phyloP scores from a whole-genome alignment of 1,139 yeast genomes.

The Protomyces pachydermus region DNA sequence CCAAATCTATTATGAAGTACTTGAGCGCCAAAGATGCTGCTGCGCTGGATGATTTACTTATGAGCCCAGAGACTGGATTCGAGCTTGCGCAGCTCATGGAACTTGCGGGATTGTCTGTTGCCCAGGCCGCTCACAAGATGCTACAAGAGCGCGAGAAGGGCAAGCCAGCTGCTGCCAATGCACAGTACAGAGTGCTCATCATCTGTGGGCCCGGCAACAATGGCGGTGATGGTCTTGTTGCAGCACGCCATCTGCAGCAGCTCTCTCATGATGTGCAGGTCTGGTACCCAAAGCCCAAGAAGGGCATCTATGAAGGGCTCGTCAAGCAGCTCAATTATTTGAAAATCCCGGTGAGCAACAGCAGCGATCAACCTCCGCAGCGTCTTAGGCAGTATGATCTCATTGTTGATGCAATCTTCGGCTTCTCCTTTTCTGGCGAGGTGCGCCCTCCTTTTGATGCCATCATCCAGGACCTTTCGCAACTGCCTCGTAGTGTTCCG shows the following conservation, averaged over 20 bases:
- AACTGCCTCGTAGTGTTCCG: constrained; percentile 39
- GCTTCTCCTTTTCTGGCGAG: constrained; percentile 90
- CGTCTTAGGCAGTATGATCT: constrained; percentile 40
- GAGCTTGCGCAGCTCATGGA: constrained; percentile 54
- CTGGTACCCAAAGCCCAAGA: constrained; percentile 43
- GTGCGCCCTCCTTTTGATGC: constrained; percentile 70
- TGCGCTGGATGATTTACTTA: constrained; percentile 72
- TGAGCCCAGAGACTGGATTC: constrained; percentile 60
- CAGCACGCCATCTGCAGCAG: constrained; percentile 79
- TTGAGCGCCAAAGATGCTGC: constrained; percentile 64
- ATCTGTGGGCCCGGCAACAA: constrained; percentile 31
- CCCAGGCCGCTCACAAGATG: constrained; percentile 69
- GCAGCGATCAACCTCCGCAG: constrained; percentile 38
- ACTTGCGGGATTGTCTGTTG: constrained; percentile 89
- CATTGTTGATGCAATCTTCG: constrained; percentile 80
- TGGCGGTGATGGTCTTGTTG: constrained; percentile 91
- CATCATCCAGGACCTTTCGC: constrained; percentile 45
- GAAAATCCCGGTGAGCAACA: constrained; percentile 46
- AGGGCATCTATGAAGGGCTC: constrained; percentile 42
- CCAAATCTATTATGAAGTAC: constrained; percentile 16
- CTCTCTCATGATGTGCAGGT: constrained; percentile 74
- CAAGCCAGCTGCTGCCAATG: constrained; percentile 32
- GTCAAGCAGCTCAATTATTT: constrained; percentile 58
- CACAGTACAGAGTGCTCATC: constrained; percentile 50
- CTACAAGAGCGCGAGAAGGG: constrained; percentile 49